phyloP scores from a whole-genome alignment of 1,284 basidiomycete species.

The Leccinum cinnamomeum region DNA sequence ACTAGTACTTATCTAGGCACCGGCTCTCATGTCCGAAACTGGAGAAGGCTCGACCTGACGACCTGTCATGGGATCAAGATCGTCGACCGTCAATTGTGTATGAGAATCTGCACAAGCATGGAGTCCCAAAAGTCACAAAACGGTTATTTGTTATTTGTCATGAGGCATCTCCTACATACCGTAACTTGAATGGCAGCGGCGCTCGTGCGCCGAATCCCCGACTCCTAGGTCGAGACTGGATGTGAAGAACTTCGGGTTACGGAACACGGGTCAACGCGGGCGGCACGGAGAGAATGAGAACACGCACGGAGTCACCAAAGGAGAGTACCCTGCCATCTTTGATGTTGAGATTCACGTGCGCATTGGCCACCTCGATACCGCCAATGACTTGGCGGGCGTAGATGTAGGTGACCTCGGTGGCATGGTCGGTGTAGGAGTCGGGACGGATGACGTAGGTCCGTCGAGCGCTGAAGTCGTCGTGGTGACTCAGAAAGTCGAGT shows the following conservation, averaged over 20 bases:
- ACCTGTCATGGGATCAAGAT: too few relatives aligned
- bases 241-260: conserved; percentile 55
- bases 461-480: conserved; percentile 31
- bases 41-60: too few relatives aligned
- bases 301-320: conserved; percentile 75
- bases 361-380: conserved; percentile 85
- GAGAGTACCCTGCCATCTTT: conserved; percentile 79
- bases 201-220: too few relatives aligned
- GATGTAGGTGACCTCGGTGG: conserved; percentile 82
- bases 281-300: conserved; percentile 9
- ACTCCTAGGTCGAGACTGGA: too few relatives aligned
- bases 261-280: conserved; percentile 17
- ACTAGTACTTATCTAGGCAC: too few relatives aligned
- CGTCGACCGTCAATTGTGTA: too few relatives aligned
- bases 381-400: conserved; percentile 81
- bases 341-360: conserved; percentile 88
- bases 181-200: too few relatives aligned
- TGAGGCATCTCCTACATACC: too few relatives aligned
- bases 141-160: too few relatives aligned
- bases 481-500: conserved; percentile 50
- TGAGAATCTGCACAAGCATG: too few relatives aligned
- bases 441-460: conserved; percentile 61
- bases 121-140: too few relatives aligned
- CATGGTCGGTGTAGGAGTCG: conserved; percentile 85
- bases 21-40: too few relatives aligned